Conservation (phyloP, 176 grass and related monocot species). For the Aegilops longissima region DNA sequence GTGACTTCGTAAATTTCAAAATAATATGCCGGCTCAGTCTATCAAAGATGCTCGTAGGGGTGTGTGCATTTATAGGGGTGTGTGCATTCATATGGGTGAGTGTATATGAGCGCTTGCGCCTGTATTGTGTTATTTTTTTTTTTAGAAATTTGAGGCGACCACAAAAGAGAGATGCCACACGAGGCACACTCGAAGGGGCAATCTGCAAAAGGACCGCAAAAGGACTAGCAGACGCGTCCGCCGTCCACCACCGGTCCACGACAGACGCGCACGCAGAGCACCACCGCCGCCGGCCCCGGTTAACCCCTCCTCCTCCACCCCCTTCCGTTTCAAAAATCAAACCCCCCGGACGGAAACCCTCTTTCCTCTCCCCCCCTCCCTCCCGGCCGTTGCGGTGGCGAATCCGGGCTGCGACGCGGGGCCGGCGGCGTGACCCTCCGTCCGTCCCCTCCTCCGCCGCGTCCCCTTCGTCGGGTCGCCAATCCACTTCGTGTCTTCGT, state of each 20-base stretch:
- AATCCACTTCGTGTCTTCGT: background rate
- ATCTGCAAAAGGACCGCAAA: conserved; percentile 2
- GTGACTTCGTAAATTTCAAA: no score
- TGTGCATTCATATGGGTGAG: no score
- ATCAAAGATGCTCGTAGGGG: no score
- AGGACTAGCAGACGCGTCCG: background rate
- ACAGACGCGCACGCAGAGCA: conserved; percentile 20
- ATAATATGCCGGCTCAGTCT: no score
- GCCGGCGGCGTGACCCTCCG: background rate
- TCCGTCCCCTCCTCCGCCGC: background rate
- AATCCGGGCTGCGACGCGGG: conserved; percentile 2
- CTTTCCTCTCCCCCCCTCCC: background rate
- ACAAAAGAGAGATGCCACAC: background rate
- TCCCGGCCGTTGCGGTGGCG: conserved; percentile 10
- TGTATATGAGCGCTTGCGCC: no score
- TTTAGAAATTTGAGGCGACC: no score
- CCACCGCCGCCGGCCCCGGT: background rate
- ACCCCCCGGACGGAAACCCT: background rate
- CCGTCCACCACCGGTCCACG: conserved; percentile 24
- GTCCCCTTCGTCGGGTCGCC: background rate
- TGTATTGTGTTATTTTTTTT: no score
- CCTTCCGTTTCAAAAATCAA: conserved; percentile 45
- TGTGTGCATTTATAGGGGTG: no score
- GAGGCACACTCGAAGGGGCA: background rate
- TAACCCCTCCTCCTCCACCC: background rate